phyloP scores from a whole-genome alignment of 352 stramenopile species.

The Globisporangium lucens region DNA sequence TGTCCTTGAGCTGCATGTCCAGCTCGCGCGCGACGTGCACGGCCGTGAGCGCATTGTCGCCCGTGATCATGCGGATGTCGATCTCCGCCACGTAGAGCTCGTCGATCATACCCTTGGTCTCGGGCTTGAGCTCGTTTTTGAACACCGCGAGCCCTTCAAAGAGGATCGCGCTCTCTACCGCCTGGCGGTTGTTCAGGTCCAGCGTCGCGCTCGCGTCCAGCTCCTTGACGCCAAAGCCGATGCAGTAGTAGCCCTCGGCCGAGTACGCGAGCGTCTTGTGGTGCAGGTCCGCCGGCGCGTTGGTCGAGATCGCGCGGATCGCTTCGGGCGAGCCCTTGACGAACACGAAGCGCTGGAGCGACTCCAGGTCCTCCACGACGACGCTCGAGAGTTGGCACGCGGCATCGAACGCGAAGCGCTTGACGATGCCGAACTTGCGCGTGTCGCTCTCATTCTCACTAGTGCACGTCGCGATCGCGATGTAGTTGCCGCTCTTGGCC shows the following conservation, averaged over 20 bases:
- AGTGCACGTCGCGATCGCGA: conserved; percentile 20
- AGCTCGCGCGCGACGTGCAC: conserved; percentile 30
- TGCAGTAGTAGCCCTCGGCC: conserved; percentile 67
- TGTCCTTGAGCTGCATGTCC: conserved; percentile 35
- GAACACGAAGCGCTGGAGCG: conserved; percentile 33
- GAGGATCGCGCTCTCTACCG: conserved; percentile 53
- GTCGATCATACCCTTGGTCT: conserved; percentile 58
- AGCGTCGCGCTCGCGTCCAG: conserved; percentile 16
- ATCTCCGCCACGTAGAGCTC: conserved; percentile 59
- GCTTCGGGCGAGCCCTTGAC: conserved; percentile 49
- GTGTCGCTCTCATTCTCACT: not conserved
- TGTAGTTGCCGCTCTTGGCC: conserved; percentile 17
- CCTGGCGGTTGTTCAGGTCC: conserved; percentile 20
- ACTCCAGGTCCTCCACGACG: conserved; percentile 36
- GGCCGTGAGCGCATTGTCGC: not conserved
- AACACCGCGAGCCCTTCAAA: conserved; percentile 82
- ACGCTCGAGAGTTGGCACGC: conserved; percentile 44
- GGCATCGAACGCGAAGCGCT: conserved; percentile 51
- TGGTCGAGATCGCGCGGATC: conserved; percentile 10
- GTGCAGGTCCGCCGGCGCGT: conserved; percentile 26
- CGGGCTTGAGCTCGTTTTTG: conserved; percentile 78
- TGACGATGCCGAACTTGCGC: conserved; percentile 36
- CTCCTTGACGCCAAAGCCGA: conserved; percentile 35
- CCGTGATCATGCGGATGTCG: conserved; percentile 6
- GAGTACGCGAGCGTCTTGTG: conserved; percentile 25